Evolutionary conservation across 352 stramenopile genomes (phyloP).

Genomic region (Pythium periplocum): DNA sequence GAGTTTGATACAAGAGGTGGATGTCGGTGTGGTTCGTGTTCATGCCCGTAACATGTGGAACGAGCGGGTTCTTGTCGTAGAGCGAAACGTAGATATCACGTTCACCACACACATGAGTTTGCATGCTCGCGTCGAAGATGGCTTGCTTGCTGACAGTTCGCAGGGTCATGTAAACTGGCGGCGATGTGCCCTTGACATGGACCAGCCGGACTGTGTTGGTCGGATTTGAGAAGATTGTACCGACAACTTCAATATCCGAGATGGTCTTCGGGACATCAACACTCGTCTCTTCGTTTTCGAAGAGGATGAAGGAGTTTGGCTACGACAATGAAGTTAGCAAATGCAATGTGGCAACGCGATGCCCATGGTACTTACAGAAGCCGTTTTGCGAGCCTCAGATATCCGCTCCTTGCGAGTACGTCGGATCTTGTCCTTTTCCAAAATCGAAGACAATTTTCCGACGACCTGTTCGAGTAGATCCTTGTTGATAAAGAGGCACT

Average conservation of each 20-base stretch:
- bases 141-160: constrained; percentile 77
- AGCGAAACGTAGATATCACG: constrained; percentile 81
- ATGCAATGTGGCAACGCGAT: not conserved
- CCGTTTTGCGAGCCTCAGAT: constrained; percentile 39
- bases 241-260: constrained; percentile 62
- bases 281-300: constrained; percentile 41
- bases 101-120: constrained; percentile 77
- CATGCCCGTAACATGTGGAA: constrained; percentile 64
- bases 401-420: constrained; percentile 62
- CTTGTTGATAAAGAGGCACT: constrained; percentile 84
- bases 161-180: constrained; percentile 60
- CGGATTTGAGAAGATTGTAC: constrained; percentile 67
- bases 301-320: constrained; percentile 48
- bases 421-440: constrained; percentile 83
- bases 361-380: constrained; percentile 29
- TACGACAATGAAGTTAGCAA: constrained; percentile 7
- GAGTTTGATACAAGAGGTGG: constrained; percentile 74
- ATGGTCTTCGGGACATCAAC: constrained; percentile 40
- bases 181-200: constrained; percentile 48
- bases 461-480: constrained; percentile 67
- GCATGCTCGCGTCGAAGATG: constrained; percentile 72
- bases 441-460: constrained; percentile 68
- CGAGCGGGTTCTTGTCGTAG: constrained; percentile 70
- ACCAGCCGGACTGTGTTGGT: constrained; percentile 74
- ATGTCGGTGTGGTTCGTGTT: constrained; percentile 79